Base-by-base conservation (phyloP, 345 rosid genomes). In the Linum tenue region DNA sequence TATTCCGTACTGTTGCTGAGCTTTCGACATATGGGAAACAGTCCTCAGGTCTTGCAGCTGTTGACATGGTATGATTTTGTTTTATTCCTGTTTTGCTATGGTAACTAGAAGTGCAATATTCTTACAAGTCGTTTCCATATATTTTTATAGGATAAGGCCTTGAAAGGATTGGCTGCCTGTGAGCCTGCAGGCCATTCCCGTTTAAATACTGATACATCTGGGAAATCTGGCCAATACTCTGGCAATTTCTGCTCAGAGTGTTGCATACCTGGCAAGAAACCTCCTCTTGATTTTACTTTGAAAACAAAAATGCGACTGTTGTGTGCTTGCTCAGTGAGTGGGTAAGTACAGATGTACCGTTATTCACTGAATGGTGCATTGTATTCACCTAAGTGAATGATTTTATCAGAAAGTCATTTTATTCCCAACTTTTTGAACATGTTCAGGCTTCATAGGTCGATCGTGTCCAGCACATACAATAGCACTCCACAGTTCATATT, bases 261-360 rank as follows among this genome's bases (percentile, higher is more conserved):
- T 70, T 70, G 73, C 50, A 31, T 87, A 57, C 62, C 83, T 64
- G 85, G 92, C 67, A 72, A 65, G 70, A 85, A 79, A 75, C 81
- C 79, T 74, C 99, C 99, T 59, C 75, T 90, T 50, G 99, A 94
- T 76, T 80, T 88, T 69, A 86, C 97, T 72, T 58, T 94, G 88
- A 94, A 94, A 82, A 90, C 91, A 37, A 77, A 64, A 69, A 74
- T 83, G 75, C 80, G 82, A 42, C 72, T 94, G 72, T 77, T 80
- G 62, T 80, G 85, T 71, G 75, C 86, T 56, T 83, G 81, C 65
- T 80, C 97, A 5, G 72, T 80, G 55, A 88, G 78, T 78, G 76
- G 95, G 99, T 90, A 69, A 83, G 85, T 73, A 35, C 39, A 42
- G 14, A 53, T 42, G 56, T 68, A 59, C 43, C 60, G 65, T 50